Conservation (phyloP, 352 stramenopile genomes). For the Pythium oligandrum region DNA sequence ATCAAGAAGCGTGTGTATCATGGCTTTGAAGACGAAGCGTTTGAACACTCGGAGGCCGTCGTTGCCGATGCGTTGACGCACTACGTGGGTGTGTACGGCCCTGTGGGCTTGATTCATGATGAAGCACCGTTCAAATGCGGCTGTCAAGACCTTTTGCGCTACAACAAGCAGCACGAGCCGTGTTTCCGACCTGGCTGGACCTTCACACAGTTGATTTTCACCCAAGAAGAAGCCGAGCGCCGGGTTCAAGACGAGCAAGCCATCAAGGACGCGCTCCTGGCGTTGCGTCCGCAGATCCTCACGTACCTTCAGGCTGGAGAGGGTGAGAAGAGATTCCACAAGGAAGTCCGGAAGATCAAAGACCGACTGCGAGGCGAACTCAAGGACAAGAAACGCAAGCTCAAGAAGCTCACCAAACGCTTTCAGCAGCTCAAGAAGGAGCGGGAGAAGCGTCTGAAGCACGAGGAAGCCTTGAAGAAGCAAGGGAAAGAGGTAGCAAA, state of each 20-base stretch:
- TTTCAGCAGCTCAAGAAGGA: conserved; percentile 18
- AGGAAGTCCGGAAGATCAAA: conserved; percentile 48
- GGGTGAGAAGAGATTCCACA: conserved; percentile 60
- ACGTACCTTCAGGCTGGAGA: conserved; percentile 52
- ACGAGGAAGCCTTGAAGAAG: conserved; percentile 19
- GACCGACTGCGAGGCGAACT: conserved; percentile 32
- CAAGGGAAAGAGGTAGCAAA: conserved; percentile 2
- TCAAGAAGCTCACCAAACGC: conserved; percentile 28
- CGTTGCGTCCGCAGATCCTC: conserved; percentile 51
- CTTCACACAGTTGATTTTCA: conserved; percentile 56
- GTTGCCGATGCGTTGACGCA: conserved; percentile 52
- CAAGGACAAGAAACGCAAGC: conserved; percentile 25
- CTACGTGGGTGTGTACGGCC: conserved; percentile 58
- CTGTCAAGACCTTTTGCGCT: conserved; percentile 59
- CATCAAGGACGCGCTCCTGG: conserved; percentile 37
- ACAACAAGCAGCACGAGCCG: conserved; percentile 64
- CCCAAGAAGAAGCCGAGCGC: conserved; percentile 42
- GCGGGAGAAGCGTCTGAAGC: conserved; percentile 16
- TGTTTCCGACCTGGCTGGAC: conserved; percentile 59
- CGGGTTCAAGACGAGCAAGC: conserved; percentile 40
- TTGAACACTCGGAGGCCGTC: conserved; percentile 33
- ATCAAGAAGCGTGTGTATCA: conserved; percentile 57
- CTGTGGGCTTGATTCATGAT: conserved; percentile 48
- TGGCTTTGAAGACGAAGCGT: conserved; percentile 58
- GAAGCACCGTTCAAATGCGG: conserved; percentile 69